Conservation (phyloP, 2,329 filamentous ascomycete genomes). For the Monilinia vaccinii-corymbosi region DNA sequence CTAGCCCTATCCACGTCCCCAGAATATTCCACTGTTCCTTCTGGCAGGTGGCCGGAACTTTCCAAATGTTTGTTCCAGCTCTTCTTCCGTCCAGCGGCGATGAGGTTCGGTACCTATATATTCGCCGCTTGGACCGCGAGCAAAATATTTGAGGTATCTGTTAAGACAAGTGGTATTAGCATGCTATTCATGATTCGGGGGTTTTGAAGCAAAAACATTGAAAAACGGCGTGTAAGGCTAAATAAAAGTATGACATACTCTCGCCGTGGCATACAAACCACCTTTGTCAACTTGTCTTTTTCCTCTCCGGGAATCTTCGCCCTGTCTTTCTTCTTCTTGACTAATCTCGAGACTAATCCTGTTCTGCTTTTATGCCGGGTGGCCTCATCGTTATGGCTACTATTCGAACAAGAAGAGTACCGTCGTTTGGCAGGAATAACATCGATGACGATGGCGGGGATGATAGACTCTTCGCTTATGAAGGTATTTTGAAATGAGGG, state of each 20-base stretch:
- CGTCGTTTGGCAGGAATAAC: slow-evolving; percentile 10
- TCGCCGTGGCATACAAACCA: slow-evolving; percentile 27
- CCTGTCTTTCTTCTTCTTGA: slow-evolving; percentile 7
- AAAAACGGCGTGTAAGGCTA: not conserved
- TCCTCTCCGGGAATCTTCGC: not conserved
- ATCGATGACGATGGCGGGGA: slow-evolving; percentile 24
- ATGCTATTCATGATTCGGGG: not conserved
- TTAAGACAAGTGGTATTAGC: not conserved
- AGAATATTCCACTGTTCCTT: slow-evolving; percentile 5
- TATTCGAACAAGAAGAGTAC: not conserved
- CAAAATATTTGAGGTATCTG: slow-evolving; percentile 25
- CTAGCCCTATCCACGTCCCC: not conserved
- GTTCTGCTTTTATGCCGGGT: not conserved
- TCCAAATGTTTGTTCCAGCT: slow-evolving; percentile 24
- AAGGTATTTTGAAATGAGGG: slow-evolving; percentile 22
- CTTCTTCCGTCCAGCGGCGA: slow-evolving; percentile 26
- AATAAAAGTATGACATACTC: slow-evolving; percentile 10
- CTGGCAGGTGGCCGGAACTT: slow-evolving; percentile 19
- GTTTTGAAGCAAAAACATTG: too few relatives aligned
- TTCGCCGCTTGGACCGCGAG: slow-evolving; percentile 21
- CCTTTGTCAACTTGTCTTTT: slow-evolving; percentile 19
- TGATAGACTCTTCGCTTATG: slow-evolving; percentile 27
- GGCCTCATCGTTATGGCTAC: not conserved
- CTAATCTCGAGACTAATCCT: not conserved
- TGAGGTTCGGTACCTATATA: slow-evolving; percentile 27